These are phyloP conservation scores for Grosmannia huntii DNA, from an alignment of 2,329 filamentous ascomycete genomes.

Conservation along the genomic window DNA sequence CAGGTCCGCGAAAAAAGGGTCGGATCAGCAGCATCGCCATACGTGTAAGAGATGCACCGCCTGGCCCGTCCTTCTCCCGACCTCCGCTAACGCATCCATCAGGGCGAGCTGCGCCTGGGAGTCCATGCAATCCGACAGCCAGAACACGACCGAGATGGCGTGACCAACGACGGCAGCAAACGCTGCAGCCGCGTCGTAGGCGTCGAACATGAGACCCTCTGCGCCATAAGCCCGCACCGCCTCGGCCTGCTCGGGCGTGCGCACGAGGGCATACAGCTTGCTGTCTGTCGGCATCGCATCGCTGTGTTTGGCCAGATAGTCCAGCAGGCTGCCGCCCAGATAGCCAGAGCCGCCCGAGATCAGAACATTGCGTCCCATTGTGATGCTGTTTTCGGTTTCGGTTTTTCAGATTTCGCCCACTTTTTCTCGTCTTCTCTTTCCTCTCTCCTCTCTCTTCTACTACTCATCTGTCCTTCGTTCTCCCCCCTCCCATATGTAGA, in stretches of 20 bases:
- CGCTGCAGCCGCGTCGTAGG: constrained; percentile 23
- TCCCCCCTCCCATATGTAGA: background rate
- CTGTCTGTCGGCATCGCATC: constrained; percentile 27
- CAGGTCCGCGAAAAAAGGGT: background rate
- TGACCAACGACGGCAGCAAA: constrained; percentile 24
- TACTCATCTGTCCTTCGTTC: background rate
- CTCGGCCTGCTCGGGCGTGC: constrained; percentile 30
- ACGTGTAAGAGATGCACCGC: constrained; percentile 33
- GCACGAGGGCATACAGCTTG: constrained; percentile 33
- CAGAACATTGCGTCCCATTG: constrained; percentile 19
- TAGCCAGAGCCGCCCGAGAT: constrained; percentile 41
- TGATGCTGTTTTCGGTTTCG: too few species aligned
- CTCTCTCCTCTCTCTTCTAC: background rate
- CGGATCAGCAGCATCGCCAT: background rate
- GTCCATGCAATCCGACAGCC: constrained; percentile 28
- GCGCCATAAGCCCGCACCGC: constrained; percentile 29
- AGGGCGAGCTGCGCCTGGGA: constrained; percentile 22
- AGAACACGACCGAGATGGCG: constrained; percentile 34
- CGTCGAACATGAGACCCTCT: constrained; percentile 26
- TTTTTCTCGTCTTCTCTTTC: background rate
- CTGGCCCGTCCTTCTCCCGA: constrained; percentile 25
- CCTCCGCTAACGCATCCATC: constrained; percentile 31
- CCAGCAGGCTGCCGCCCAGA: constrained; percentile 36
- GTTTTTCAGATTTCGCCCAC: too few species aligned
- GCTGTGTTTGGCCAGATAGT: constrained; percentile 17